phyloP scores from a whole-genome alignment of 257 asterid species.

The Echites panduratus region DNA sequence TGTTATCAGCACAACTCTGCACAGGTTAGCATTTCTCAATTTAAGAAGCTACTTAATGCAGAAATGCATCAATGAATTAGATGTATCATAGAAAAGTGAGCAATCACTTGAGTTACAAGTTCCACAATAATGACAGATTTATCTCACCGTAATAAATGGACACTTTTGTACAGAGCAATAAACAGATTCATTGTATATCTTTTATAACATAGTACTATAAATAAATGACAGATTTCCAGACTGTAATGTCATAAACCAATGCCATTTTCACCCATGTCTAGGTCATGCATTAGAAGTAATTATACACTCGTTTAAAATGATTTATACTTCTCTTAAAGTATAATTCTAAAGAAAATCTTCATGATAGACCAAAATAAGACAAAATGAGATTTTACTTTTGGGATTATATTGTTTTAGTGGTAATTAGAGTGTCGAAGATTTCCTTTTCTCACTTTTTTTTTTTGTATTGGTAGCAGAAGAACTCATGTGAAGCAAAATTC shows the following conservation, averaged over 20 bases:
- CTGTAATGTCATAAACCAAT: background rate
- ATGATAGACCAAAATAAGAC: background rate
- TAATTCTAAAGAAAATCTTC: background rate
- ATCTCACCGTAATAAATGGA: background rate
- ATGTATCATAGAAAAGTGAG: background rate
- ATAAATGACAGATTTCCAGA: background rate
- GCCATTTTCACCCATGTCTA: background rate
- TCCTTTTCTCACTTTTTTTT: background rate
- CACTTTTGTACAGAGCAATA: background rate
- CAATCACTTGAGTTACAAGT: background rate
- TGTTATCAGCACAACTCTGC: constrained; percentile 55
- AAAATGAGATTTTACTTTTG: background rate
- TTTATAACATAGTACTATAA: background rate
- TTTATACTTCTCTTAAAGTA: background rate
- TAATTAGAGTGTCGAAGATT: background rate
- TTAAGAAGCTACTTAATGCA: background rate
- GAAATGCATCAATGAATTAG: background rate
- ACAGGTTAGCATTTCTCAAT: constrained; percentile 8
- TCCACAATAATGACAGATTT: background rate
- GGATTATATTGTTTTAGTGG: background rate
- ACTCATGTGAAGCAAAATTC: background rate
- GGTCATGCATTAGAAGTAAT: background rate
- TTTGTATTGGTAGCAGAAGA: background rate
- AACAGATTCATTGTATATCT: background rate
- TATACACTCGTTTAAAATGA: background rate